Conservation (phyloP, 345 rosid genomes). For the Rhodamnia rubescens region DNA sequence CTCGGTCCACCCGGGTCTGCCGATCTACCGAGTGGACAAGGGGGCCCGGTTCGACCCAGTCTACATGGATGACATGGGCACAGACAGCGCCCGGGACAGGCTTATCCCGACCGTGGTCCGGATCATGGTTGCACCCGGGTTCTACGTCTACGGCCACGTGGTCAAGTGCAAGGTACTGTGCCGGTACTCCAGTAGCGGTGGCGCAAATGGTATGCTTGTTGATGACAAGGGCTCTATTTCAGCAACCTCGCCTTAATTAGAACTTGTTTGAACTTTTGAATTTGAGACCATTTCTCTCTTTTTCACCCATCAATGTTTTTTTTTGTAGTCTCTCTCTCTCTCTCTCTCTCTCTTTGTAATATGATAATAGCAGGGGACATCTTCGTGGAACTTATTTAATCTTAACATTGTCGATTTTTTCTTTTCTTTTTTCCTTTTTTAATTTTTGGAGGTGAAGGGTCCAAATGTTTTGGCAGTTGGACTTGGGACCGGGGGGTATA, state of each 20-base stretch:
- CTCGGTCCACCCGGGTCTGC: conserved; percentile 74
- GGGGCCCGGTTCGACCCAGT: conserved; percentile 49
- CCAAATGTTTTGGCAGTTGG: not conserved
- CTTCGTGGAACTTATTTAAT: not conserved
- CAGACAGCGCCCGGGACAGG: conserved; percentile 26
- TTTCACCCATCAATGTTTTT: not conserved
- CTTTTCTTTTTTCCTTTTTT: not conserved
- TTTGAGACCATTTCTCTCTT: not conserved
- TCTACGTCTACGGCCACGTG: conserved; percentile 67
- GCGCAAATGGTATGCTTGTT: not conserved
- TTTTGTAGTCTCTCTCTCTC: not conserved
- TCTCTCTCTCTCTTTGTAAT: not conserved
- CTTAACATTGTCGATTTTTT: not conserved
- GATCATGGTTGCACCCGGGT: conserved; percentile 87
- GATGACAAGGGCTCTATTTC: not conserved
- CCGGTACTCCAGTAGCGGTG: conserved; percentile 33
- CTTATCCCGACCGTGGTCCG: conserved; percentile 44
- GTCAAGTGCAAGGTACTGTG: conserved; percentile 90
- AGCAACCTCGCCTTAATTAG: not conserved
- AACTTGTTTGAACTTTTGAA: not conserved
- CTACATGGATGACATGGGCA: conserved; percentile 82
- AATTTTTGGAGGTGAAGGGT: not conserved
- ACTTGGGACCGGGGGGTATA: not conserved
- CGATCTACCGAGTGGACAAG: conserved; percentile 65
- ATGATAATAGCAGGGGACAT: not conserved